Base-by-base conservation (phyloP, 441 rosid species). In the Pelargonium hybrid region DNA sequence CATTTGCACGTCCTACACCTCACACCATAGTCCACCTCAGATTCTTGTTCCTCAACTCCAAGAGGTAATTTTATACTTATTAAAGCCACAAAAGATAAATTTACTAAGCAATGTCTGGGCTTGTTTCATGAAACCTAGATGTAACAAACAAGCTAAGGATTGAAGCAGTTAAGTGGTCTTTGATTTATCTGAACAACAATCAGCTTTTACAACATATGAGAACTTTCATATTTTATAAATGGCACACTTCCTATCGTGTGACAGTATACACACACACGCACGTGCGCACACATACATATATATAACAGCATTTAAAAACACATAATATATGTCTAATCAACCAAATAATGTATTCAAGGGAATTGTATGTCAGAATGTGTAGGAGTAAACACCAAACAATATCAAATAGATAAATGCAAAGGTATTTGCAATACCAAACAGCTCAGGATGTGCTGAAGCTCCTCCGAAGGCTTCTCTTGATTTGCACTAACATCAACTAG, bases 401-500 rank as follows among this genome's bases (percentile, higher is more conserved):
- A 7, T 50, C 47, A 25, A 66, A 68, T 50, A 68, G 74, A 45
- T 66, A 69, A 67, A 65, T 67, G 68, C 70, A 73, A 31, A 75
- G 54, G 74, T 66, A 62, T 26, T 70, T 70, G 31, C 63, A 79
- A 80, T 91, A 94, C 98, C 98, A 94, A 80, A 80, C 88, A 89
- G 61, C 89, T 91, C 78, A 89, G 73, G 61, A 94, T 80, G 77
- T 88, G 94, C 70, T 82, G 84, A 83, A 94, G 91, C 87, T 94
- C 98, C 84, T 87, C 93, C 0, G 97, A 86, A 68, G 87, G 89
- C 76, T 86, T 82, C 74, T 83, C 85, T 66, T 87, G 91, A 85
- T 79, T 80, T 39, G 98, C 87, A 85, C 87, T 90, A 70, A 87
- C 85, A 79, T 91, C 97, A 75, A 94, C 96, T 65, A 94, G 87